Evolutionary conservation across 768 basidiomycete species (phyloP), one percentile per base, ranked within the genome.

Genomic region (Boletus fagicola): DNA sequence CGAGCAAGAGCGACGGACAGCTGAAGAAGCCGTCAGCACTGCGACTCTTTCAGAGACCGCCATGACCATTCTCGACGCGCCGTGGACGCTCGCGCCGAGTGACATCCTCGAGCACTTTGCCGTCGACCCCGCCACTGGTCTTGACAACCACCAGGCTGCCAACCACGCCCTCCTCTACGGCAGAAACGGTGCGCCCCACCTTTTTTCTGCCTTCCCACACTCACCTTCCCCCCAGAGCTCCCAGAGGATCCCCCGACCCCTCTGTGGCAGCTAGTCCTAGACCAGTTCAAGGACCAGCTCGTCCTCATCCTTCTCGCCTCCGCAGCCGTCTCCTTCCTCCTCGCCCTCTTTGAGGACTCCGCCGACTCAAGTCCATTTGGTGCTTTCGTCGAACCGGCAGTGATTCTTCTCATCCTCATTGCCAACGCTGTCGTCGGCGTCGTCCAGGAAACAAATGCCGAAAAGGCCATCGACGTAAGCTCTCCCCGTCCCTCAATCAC

Each of bases 381-480:
- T 36, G 95, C 94, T 26, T 98, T 98, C 64, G 95, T 99, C 38
- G 96, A 99, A 71, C 96, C 96, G 6, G 66, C 86, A 4, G 96
- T 98, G 62, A 99, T 99, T 68, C 80, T 98, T 26, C 85, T 98
- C 65, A 98, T 99, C 68, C 84, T 99, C 51, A 78, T 98, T 38
- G 94, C 95, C 46, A 99, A 99, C 65, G 96, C 96, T n/a, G 81
- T 92, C 22, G 96, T 99, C 53, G 96, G 96, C 59, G 96, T 99
- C 38, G 84, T 98, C 46, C 96, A 99, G 74, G 96, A 99, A 75
- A 89, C 88, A 15, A 96, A 92, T 58, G 96, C 96, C 3, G 96
- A 99, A 75, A 86, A 85, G 72, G 96, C 96, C 20, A 99, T 99
- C 70, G 97, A 98, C 66, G 96, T 97, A 67, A 76, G 94, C 78